Evolutionary conservation across 768 basidiomycete species (phyloP).

Genomic region (Dioszegia crocea): DNA sequence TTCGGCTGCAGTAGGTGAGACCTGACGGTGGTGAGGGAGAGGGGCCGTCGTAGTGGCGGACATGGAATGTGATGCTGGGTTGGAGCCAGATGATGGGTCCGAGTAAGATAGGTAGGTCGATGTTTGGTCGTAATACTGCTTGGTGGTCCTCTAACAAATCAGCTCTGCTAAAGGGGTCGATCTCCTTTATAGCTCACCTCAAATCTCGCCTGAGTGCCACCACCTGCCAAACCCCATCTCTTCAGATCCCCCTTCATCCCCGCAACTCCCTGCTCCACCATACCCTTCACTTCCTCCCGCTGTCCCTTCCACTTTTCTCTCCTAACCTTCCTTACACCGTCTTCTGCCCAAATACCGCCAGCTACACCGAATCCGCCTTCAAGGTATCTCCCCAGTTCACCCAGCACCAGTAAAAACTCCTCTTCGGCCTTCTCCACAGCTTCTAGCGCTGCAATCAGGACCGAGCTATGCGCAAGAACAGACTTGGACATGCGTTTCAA

Average conservation of each 20-base stretch:
- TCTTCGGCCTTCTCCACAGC: slow-evolving; percentile 41
- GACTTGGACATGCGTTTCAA: slow-evolving; percentile 28
- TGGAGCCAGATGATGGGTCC: slow-evolving; percentile 1
- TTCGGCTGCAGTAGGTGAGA: slow-evolving; percentile 8
- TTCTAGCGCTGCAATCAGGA: slow-evolving; percentile 13
- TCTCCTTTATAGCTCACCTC: slow-evolving; percentile 25
- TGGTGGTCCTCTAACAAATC: slow-evolving; percentile 23
- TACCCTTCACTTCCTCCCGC: slow-evolving; percentile 31
- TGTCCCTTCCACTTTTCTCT: slow-evolving; percentile 34
- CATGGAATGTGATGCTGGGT: slow-evolving; percentile 12
- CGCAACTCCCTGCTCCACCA: slow-evolving; percentile 28
- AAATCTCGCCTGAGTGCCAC: slow-evolving; percentile 34
- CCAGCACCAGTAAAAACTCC: slow-evolving; percentile 26
- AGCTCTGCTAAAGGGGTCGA: background rate
- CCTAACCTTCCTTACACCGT: slow-evolving; percentile 26
- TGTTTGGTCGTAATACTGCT: slow-evolving; percentile 43
- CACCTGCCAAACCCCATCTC: slow-evolving; percentile 33
- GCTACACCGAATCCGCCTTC: slow-evolving; percentile 32
- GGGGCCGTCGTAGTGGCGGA: slow-evolving; percentile 5
- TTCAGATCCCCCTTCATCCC: slow-evolving; percentile 34
- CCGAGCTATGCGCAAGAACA: slow-evolving; percentile 1
- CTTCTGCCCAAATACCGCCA: slow-evolving; percentile 26
- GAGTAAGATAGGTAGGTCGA: slow-evolving; percentile 31
- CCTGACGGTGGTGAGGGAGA: background rate
- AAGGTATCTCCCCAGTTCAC: slow-evolving; percentile 35